A percentile compares a stretch with the other conserved stretches of the same genome.
Evolutionary conservation across 2,329 filamentous ascomycete species (phyloP).

Genomic region (Stagonosporopsis tanaceti): DNA sequence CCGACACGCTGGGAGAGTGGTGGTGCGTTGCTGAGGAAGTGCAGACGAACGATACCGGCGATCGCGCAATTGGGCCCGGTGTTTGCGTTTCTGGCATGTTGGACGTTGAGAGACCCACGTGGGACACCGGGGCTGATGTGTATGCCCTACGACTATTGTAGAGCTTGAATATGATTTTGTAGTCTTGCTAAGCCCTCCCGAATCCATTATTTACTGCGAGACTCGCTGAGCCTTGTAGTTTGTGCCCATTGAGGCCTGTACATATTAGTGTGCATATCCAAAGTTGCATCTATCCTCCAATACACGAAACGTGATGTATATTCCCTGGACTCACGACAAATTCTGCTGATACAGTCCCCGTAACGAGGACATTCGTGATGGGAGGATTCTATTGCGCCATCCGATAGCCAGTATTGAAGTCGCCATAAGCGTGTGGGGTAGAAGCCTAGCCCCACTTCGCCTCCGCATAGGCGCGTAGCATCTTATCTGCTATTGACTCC

Average conservation of each 20-base stretch:
- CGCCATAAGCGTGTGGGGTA: conserved; percentile 13
- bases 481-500: neutral
- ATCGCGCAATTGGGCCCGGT: conserved; percentile 6
- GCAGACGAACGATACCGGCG: conserved; percentile 4
- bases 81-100: conserved; percentile 7
- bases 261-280: neutral
- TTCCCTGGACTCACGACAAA: too few relatives aligned
- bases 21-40: neutral
- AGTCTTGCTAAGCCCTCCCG: too few relatives aligned
- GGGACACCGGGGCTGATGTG: neutral
- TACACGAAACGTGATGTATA: neutral
- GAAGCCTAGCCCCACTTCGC: conserved; percentile 6
- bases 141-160: neutral
- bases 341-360: neutral
- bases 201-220: too few relatives aligned
- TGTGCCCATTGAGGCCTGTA: neutral
- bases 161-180: neutral
- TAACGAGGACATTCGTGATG: conserved; percentile 27
- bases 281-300: neutral
- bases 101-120: neutral
- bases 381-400: conserved; percentile 35
- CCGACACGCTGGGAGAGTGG: neutral
- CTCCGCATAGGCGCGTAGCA: neutral
- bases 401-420: conserved; percentile 19
- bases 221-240: too few relatives aligned